Conservation (phyloP, 163 green algal species). For the Prototheca cutis region DNA sequence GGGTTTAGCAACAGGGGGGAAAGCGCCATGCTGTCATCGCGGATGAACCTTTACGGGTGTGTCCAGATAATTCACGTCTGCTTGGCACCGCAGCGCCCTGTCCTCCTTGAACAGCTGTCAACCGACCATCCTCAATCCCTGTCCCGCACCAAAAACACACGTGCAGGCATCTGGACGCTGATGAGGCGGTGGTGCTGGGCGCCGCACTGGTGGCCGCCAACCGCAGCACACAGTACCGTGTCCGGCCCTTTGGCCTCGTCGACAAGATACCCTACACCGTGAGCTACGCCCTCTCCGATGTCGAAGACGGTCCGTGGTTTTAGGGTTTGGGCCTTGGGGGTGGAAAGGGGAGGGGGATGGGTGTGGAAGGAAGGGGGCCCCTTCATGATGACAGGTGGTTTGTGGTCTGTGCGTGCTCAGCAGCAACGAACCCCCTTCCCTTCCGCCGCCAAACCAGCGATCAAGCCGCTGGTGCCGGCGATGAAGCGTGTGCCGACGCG, state of each 20-base stretch:
- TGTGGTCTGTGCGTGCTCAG: neutral
- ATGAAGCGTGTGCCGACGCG: constrained; percentile 77
- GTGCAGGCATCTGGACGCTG: constrained; percentile 84
- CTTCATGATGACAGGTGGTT: too few species aligned
- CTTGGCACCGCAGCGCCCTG: too few species aligned
- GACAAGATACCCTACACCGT: constrained; percentile 74
- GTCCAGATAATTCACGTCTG: too few species aligned
- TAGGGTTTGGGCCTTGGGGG: too few species aligned
- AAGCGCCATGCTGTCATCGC: too few species aligned
- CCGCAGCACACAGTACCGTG: constrained; percentile 83
- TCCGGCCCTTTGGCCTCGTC: constrained; percentile 86
- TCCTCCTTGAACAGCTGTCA: too few species aligned
- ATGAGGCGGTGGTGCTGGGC: constrained; percentile 89
- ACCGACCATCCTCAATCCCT: neutral
- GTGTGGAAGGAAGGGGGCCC: too few species aligned
- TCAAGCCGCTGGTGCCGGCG: constrained; percentile 43
- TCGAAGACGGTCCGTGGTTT: constrained; percentile 2
- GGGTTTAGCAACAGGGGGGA: too few species aligned
- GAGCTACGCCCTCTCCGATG: constrained; percentile 26
- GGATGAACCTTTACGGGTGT: too few species aligned
- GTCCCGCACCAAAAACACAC: too few species aligned
- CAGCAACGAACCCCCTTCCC: neutral
- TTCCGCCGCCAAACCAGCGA: constrained; percentile 1
- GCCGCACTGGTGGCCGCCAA: constrained; percentile 90
- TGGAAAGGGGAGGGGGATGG: too few species aligned